Evolutionary conservation across 441 rosid genomes (phyloP), one percentile per base, ranked within the genome.

Genomic region (Erysimum pusillum): DNA sequence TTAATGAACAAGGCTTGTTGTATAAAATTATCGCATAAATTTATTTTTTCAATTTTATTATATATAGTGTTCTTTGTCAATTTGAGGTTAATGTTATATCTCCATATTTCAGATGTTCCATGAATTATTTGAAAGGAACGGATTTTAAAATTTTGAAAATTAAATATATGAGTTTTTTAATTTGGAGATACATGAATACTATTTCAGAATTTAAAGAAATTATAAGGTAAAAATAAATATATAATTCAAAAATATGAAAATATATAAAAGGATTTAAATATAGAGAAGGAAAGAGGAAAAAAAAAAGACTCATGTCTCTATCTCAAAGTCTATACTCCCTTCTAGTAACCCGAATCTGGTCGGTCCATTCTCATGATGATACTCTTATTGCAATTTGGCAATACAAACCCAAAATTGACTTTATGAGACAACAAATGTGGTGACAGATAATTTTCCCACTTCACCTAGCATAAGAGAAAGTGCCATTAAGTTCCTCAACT

Each of bases 311-410:
- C 8, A 53, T 44, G 76, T 76, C 80, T 76, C 60, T 54, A 56
- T 76, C 76, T 15, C 10, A 45, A 70, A 76, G 66, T 76, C 60
- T 35, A 51, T 51, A 10, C 5, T 22, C 52, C 14, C 22, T 46
- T 18, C 63, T 69, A 41, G 65, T 54, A 53, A 62, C 70, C 59
- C 59, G n/a, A 53, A 53, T 69, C 8, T 76, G 76, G 80, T 70
- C 80, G 76, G 80, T 31, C 66, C 71, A 35, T 69, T 54, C 57
- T 63, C 69, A 76, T 69, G 75, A 76, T 76, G 51, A 35, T 25
- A 25, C 28, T 69, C 14, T 58, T 53, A 63, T 14, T 54, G 67
- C 80, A 70, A 56, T 15, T 76, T 54, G 66, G 44, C 75, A 63
- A 44, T 63, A 56, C 64, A 69, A 69, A 69, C 75, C 60, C 60